Conservation (phyloP, 345 rosid genomes). For the Syzygium jambos region DNA sequence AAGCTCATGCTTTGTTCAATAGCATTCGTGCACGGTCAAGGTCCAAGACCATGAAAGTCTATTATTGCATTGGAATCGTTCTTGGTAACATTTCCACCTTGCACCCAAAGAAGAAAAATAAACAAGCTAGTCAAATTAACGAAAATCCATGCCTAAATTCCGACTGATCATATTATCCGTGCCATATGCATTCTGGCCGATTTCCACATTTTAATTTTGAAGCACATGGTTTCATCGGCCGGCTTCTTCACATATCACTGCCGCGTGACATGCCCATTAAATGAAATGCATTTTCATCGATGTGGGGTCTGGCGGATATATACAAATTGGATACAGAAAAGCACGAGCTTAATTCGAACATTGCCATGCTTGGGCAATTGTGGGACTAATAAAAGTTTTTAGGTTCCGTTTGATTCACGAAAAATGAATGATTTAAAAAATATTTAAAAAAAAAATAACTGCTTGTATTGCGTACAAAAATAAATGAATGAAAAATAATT, state of each 20-base stretch:
- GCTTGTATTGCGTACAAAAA: fast-evolving
- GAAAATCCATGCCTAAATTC: not conserved
- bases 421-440: fast-evolving
- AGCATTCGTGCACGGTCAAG: not conserved
- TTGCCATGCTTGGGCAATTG: not conserved
- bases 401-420: fast-evolving
- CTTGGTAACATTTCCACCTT: not conserved
- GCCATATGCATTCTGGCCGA: not conserved
- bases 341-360: not conserved
- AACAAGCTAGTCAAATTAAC: not conserved
- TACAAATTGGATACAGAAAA: not conserved
- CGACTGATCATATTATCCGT: not conserved
- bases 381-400: not conserved
- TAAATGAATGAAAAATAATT: not conserved
- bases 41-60: not conserved
- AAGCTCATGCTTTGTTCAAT: not conserved
- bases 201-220: not conserved
- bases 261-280: not conserved
- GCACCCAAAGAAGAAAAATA: not conserved
- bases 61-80: not conserved
- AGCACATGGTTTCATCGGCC: not conserved
- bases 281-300: not conserved
- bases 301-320: not conserved
- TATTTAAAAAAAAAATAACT: fast-evolving
- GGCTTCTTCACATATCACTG: fast-evolving